Percentiles rank a stretch among this genome's conserved stretches.
Evolutionary conservation across 805 yeast species (phyloP).

Genomic region (Yarrowia osloensis): DNA sequence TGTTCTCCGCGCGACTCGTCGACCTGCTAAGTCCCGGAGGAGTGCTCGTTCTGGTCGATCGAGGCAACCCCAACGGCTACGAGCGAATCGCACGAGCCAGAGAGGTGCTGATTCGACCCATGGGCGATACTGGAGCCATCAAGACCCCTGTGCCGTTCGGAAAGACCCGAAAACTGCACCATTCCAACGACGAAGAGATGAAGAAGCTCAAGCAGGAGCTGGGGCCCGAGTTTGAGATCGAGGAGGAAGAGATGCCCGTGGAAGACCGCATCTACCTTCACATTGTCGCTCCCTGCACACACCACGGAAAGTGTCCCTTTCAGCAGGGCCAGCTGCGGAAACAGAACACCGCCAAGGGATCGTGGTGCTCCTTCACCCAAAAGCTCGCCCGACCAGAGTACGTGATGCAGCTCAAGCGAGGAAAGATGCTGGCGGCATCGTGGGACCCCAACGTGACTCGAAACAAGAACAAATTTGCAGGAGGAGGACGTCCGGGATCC

Average conservation of each 20-base stretch:
- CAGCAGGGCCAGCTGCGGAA: slow-evolving; percentile 64
- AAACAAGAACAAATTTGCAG: slow-evolving; percentile 53
- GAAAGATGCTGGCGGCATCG: slow-evolving; percentile 65
- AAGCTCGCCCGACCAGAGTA: slow-evolving; percentile 75
- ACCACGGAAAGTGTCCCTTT: slow-evolving; percentile 82
- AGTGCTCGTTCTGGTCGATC: slow-evolving; percentile 72
- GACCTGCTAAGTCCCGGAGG: slow-evolving; percentile 75
- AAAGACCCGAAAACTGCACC: slow-evolving; percentile 21
- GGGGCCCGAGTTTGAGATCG: slow-evolving; percentile 1
- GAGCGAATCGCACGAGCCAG: slow-evolving; percentile 89
- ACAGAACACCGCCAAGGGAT: slow-evolving; percentile 60
- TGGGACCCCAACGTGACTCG: slow-evolving; percentile 67
- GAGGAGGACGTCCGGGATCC: slow-evolving; percentile 79
- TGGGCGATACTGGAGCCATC: slow-evolving; percentile 38
- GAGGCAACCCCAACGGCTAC: slow-evolving; percentile 89
- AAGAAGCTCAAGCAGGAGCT: slow-evolving; percentile 12
- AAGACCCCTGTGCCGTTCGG: slow-evolving; percentile 34
- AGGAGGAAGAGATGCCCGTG: not conserved
- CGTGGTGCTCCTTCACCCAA: slow-evolving; percentile 75
- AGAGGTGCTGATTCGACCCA: slow-evolving; percentile 88
- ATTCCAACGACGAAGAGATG: not conserved
- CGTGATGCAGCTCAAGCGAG: slow-evolving; percentile 81
- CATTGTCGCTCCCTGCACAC: slow-evolving; percentile 87
- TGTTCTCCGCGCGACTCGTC: slow-evolving; percentile 59
- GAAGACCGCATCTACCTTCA: slow-evolving; percentile 55